These are phyloP conservation scores for Plenodomus tracheiphilus DNA, from an alignment of 2,329 filamentous ascomycete species.

Conservation along the genomic window DNA sequence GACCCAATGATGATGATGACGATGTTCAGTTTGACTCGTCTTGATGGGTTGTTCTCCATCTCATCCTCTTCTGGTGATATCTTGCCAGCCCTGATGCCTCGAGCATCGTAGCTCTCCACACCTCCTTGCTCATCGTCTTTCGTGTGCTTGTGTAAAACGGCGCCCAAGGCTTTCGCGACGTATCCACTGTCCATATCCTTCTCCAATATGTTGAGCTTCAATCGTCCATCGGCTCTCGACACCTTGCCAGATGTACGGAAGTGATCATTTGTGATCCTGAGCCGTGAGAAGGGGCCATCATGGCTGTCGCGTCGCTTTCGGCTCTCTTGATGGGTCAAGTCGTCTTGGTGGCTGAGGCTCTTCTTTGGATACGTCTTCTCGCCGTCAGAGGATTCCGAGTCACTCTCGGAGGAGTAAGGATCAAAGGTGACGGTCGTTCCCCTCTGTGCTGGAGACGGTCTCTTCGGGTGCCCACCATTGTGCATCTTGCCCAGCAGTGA, in stretches of 20 bases:
- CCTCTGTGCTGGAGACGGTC: conserved; percentile 16
- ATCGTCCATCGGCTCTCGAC: conserved; percentile 68
- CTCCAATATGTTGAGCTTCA: conserved; percentile 69
- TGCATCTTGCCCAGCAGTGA: conserved; percentile 26
- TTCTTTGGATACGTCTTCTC: conserved; percentile 18
- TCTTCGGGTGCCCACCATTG: conserved; percentile 12
- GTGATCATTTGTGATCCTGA: conserved; percentile 65
- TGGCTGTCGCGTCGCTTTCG: conserved; percentile 12
- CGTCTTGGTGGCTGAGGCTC: conserved; percentile 20
- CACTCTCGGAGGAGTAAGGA: conserved; percentile 30
- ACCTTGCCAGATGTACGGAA: conserved; percentile 68
- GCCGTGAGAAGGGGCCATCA: conserved; percentile 52
- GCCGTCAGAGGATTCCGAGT: conserved; percentile 31
- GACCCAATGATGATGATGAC: conserved; percentile 84
- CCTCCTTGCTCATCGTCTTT: conserved; percentile 40
- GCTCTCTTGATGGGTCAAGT: conserved; percentile 7
- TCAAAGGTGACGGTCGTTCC: conserved; percentile 36
- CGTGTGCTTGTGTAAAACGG: conserved; percentile 62
- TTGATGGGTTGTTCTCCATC: conserved; percentile 36
- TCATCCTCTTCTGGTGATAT: conserved; percentile 38
- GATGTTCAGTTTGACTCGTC: conserved; percentile 67
- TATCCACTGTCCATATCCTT: conserved; percentile 72
- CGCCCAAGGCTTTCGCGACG: conserved; percentile 72
- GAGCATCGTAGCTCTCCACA: conserved; percentile 18
- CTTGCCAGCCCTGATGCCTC: conserved; percentile 16